Base-by-base conservation (phyloP, 306 rosid genomes). In the Aeschynomene evenia region DNA sequence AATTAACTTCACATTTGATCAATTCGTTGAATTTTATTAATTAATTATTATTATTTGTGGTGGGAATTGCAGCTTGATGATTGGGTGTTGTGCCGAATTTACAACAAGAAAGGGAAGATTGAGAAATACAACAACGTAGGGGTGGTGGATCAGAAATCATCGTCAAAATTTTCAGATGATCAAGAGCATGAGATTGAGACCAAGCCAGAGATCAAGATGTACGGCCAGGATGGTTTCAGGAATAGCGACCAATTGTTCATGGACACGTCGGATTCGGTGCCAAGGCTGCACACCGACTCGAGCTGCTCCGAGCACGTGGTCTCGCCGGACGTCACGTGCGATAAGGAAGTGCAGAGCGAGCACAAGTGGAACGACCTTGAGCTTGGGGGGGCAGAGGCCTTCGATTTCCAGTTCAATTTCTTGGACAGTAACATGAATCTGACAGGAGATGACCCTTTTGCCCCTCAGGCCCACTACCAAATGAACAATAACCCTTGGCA, bases 71-170 rank as follows among this genome's bases (percentile, higher is more conserved):
- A 94, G 99, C 86, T 94, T 76, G 97, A 94, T 67, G 99, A 94
- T 48, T 94, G 99, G 97, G 99, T 94, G 0, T 59, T 94, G 11
- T 94, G 99, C 37, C 85, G 97, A 53, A 91, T 94, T 26, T 94
- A 94, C 91, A 94, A 94, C 88, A 94, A 94, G 87, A 91, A 87
- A 56, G 97, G 97, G 2, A 77, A 74, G 57, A 65, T 87, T 22
- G 97, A 90, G 70, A 91, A 87, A 71, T 65, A 59, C 74, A 64
- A 73, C 16, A 5, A 42, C 1, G 29, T n/a, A 0, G 34, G 6
- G 4, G 39, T 2, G 31, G 12, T 24, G 56, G 82, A 81, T 57
- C 66, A 59, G 22, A 82, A 58, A 48, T 6, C 22, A 14, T 3
- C 61, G 2, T 3, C 61, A 2, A 43, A 55, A 7, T 51, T 83